phyloP scores from a whole-genome alignment of 768 basidiomycete genomes.

The Dioszegia hungarica region DNA sequence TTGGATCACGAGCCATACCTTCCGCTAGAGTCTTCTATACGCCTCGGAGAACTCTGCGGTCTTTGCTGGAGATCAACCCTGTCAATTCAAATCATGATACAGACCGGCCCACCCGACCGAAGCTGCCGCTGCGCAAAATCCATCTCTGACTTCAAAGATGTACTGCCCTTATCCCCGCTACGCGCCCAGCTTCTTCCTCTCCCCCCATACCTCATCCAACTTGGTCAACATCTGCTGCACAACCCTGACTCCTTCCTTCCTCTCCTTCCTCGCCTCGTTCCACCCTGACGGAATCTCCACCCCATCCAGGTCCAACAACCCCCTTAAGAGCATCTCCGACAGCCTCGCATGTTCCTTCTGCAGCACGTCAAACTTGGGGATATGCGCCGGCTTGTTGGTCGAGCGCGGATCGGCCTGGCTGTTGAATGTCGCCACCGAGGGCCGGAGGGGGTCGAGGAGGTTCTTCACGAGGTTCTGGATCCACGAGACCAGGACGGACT shows the following conservation, averaged over 20 bases:
- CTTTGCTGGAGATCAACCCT: too few species aligned
- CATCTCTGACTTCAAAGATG: too few species aligned
- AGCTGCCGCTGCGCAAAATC: too few species aligned
- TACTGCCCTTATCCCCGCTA: too few species aligned
- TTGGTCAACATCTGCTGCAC: slow-evolving; percentile 77
- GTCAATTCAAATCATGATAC: too few species aligned
- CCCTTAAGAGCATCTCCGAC: slow-evolving; percentile 76
- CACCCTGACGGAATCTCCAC: slow-evolving; percentile 69
- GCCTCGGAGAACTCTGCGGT: too few species aligned
- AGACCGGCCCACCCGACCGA: too few species aligned
- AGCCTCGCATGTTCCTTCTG: slow-evolving; percentile 59
- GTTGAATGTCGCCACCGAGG: slow-evolving; percentile 27
- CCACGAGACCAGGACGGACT: slow-evolving; percentile 33
- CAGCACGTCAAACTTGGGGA: slow-evolving; percentile 37
- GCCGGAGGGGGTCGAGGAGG: slow-evolving; percentile 22
- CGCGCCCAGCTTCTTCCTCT: slow-evolving; percentile 29
- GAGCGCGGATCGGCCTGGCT: slow-evolving; percentile 24
- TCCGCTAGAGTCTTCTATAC: too few species aligned
- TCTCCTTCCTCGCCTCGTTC: slow-evolving; percentile 68
- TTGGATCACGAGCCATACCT: too few species aligned
- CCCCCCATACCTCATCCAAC: slow-evolving; percentile 67
- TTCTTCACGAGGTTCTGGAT: slow-evolving; percentile 19
- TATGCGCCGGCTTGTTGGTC: slow-evolving; percentile 30
- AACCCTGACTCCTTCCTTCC: slow-evolving; percentile 80
- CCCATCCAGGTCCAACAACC: slow-evolving; percentile 80